phyloP scores from a whole-genome alignment of 805 yeast genomes.

The Clavispora vitiphila region DNA sequence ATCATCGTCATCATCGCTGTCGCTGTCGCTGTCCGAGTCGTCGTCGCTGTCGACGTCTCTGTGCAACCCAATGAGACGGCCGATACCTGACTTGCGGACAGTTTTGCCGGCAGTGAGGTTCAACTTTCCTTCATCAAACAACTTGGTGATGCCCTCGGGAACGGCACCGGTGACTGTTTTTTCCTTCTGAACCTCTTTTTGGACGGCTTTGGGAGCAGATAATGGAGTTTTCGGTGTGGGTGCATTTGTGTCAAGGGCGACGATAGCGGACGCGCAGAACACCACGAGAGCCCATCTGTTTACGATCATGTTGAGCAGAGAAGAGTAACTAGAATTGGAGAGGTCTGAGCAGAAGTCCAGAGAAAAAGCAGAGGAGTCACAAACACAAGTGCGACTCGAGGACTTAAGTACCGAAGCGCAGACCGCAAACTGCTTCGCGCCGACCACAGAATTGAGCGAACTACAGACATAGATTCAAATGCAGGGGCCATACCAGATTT shows the following conservation, averaged over 20 bases:
- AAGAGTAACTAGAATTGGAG: not conserved
- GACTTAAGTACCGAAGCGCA: not conserved
- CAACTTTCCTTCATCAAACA: not conserved
- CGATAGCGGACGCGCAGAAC: not conserved
- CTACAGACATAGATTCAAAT: too few relatives aligned
- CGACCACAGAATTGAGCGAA: not conserved
- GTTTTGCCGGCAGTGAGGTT: not conserved
- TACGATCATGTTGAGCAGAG: not conserved
- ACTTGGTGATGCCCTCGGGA: not conserved
- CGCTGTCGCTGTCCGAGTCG: not conserved
- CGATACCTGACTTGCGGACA: not conserved
- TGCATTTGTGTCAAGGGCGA: not conserved
- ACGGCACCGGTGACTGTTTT: not conserved
- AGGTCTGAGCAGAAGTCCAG: not conserved
- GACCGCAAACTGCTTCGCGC: not conserved
- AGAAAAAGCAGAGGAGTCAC: not conserved
- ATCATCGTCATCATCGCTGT: conserved; percentile 2
- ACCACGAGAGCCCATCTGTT: not conserved
- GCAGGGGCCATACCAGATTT: too few relatives aligned
- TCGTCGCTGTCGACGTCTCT: not conserved
- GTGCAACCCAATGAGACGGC: not conserved
- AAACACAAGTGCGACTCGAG: not conserved
- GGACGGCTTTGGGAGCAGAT: not conserved
- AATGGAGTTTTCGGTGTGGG: not conserved
- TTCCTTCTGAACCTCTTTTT: not conserved